Conservation (phyloP, 805 yeast species). For the Pichia scutulata region DNA sequence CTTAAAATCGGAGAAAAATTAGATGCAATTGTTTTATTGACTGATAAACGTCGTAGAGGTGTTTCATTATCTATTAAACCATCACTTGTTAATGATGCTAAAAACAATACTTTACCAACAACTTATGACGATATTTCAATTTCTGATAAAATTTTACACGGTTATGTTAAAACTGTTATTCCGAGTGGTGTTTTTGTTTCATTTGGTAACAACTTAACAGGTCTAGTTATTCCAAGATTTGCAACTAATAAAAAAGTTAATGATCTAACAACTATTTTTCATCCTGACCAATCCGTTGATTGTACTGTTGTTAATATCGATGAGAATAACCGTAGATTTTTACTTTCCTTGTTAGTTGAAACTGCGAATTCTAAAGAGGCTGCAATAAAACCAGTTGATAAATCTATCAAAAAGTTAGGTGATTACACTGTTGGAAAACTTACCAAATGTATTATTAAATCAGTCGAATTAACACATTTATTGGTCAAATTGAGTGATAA, state of each 20-base stretch:
- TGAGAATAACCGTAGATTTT: conserved; percentile 61
- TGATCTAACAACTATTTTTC: conserved; percentile 48
- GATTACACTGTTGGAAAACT: conserved; percentile 55
- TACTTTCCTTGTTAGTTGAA: conserved; percentile 48
- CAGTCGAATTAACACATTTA: conserved; percentile 60
- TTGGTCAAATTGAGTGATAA: conserved; percentile 71
- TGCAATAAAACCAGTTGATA: conserved; percentile 55
- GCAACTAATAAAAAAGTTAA: conserved; percentile 48
- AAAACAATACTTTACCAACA: conserved; percentile 45
- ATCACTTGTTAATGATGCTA: conserved; percentile 60
- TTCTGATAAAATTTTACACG: conserved; percentile 46
- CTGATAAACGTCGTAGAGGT: conserved; percentile 52
- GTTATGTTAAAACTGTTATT: conserved; percentile 75
- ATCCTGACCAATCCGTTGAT: conserved; percentile 61
- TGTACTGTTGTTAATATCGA: conserved; percentile 63
- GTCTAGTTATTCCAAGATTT: conserved; percentile 70
- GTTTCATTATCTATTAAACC: conserved; percentile 58
- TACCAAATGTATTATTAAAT: conserved; percentile 52
- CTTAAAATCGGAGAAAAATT: conserved; percentile 53
- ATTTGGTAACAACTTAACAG: conserved; percentile 74
- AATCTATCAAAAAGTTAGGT: conserved; percentile 35
- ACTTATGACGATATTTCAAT: conserved; percentile 49
- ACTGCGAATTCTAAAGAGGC: conserved; percentile 18
- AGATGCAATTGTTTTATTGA: conserved; percentile 59
- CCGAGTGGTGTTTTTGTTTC: conserved; percentile 74